Base-by-base conservation (phyloP, 1,284 basidiomycete genomes). In the Xanthoconium separans region DNA sequence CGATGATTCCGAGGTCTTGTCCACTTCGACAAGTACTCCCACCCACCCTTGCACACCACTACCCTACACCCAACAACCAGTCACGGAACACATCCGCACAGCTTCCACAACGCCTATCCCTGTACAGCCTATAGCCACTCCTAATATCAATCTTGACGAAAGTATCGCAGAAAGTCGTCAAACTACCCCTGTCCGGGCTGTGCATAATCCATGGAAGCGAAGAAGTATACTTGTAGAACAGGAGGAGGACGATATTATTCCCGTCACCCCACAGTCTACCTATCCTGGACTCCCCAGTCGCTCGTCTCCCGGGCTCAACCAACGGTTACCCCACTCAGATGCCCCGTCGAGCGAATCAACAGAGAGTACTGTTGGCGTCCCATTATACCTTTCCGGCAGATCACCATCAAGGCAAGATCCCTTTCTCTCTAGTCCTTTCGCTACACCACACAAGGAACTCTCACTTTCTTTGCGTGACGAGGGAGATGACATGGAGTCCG, bases 141-240 rank as follows among this genome's bases (percentile, higher is more conserved):
- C 70, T 47, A 70, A 58, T 43, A 59, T 58, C 54, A 64, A 68
- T 51, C 59, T 59, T 13, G 70, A 69, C 43, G 68, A 72, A 18
- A 66, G 52, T 30, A 64, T 63, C 33, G 54, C 58, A 13, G 62
- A 60, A 44, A 69, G 70, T 54, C 65, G 70, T 39, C 70, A 75
- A 51, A 62, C 67, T 13, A 65, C 73, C 42, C 65, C 66, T 61
- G 70, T 65, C 47, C 75, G 64, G 41, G 62, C 60, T 37, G 64
- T 55, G 51, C 68, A 58, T 56, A 71, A 60, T 61, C 73, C 63
- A 18, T 71, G 71, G 56, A 79, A 84, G 46, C 75, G 85, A 50
- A 77, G 87, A 61, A 85, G 87, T 62, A 78, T 87, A 18, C 74
- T 91, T 1, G 78, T 91, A 41, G 87, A 88, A 65, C 84, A n/a